phyloP scores from a whole-genome alignment of 2,329 filamentous ascomycete species.

The Colletotrichum sp. region DNA sequence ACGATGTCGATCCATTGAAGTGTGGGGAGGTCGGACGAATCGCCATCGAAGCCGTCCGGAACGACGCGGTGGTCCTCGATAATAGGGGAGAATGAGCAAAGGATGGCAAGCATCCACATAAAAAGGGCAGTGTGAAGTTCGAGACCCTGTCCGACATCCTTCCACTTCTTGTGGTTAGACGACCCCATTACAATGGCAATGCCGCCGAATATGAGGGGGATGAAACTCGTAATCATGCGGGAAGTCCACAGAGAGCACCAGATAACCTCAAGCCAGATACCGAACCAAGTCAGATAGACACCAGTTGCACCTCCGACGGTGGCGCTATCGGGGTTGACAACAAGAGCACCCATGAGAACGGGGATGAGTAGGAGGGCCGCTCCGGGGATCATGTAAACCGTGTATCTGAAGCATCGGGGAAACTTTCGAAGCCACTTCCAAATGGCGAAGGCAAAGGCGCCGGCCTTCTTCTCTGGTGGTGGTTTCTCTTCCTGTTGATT shows the following conservation, averaged over 20 bases:
- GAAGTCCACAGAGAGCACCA: conserved; percentile 91
- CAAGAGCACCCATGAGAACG: conserved; percentile 47
- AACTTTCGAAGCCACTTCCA: conserved; percentile 54
- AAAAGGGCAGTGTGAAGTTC: conserved; percentile 88
- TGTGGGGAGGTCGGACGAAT: conserved; percentile 42
- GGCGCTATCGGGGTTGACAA: conserved; percentile 39
- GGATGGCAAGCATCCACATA: conserved; percentile 88
- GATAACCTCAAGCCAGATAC: conserved; percentile 91
- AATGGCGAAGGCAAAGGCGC: conserved; percentile 35
- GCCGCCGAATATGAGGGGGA: conserved; percentile 51
- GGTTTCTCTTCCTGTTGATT: conserved; percentile 4
- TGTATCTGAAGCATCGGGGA: conserved; percentile 53
- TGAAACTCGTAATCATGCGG: conserved; percentile 56
- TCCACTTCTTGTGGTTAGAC: conserved; percentile 92
- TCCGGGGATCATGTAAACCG: conserved; percentile 53
- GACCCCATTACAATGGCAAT: conserved; percentile 77
- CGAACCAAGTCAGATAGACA: conserved; percentile 86
- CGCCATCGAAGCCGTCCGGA: conserved; percentile 42
- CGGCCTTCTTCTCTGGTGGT: conserved; percentile 21
- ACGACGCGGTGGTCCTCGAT: conserved; percentile 66
- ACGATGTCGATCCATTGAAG: conserved; percentile 76
- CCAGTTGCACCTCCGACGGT: conserved; percentile 71
- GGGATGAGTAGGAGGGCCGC: conserved; percentile 51
- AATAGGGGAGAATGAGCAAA: conserved; percentile 85
- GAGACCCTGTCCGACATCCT: conserved; percentile 83